These are phyloP conservation scores for Lomentospora prolificans DNA, from an alignment of 2,329 filamentous ascomycete genomes.

Conservation along the genomic window DNA sequence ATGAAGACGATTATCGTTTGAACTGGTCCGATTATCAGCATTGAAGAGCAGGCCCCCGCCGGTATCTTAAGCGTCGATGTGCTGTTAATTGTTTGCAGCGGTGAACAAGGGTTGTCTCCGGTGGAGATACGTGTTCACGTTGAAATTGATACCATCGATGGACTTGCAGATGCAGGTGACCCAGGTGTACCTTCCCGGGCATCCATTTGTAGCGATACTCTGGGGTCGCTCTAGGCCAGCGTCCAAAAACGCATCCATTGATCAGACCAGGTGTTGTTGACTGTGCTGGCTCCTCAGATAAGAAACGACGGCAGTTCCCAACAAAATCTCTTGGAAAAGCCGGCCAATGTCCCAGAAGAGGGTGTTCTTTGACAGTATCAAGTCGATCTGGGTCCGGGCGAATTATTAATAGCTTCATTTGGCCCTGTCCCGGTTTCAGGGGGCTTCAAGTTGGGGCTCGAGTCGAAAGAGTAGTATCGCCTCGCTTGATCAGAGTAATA, in stretches of 20 bases:
- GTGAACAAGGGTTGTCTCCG: constrained; percentile 1
- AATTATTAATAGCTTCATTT: constrained; percentile 5
- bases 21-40: neutral
- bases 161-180: neutral
- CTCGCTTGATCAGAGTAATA: no score
- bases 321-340: no score
- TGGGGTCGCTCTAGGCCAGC: no score
- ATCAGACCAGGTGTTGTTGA: no score
- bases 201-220: neutral
- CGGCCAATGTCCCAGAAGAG: neutral
- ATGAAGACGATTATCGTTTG: neutral
- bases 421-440: constrained; percentile 1
- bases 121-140: neutral
- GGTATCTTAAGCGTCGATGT: neutral
- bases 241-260: no score
- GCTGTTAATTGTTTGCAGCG: constrained; percentile 3
- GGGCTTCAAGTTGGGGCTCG: neutral
- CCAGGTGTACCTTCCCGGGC: neutral
- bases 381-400: neutral
- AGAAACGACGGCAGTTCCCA: no score
- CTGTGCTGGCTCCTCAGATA: no score
- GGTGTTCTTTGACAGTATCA: neutral
- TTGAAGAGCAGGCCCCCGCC: neutral
- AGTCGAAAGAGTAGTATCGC: no score
- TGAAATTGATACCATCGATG: neutral